Base-by-base conservation (phyloP, 2,329 filamentous ascomycete species). In the Microcera coccophila region DNA sequence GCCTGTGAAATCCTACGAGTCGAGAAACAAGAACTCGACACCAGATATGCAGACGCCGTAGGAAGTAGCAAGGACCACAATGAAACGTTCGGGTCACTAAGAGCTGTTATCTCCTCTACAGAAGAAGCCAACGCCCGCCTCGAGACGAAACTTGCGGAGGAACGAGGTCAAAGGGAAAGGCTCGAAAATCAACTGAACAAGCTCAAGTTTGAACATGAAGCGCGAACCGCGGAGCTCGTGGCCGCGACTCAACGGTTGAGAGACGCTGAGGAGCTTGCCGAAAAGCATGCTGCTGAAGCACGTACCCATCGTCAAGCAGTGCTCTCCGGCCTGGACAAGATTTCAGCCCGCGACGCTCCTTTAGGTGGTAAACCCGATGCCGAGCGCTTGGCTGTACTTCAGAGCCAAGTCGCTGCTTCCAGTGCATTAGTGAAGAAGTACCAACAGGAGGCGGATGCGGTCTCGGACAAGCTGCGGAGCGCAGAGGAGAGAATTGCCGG, bases 401-500 rank as follows among this genome's bases (percentile, higher is more conserved):
- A 94, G 62, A 78, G 81, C 34, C 93, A 97, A 62, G 74, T 95
- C 12, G 78, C 84, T 49, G 71, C 84, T 33, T 87, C 91, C 14
- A 94, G 88, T 57, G 75, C 74, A 2, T 71, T 97, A 62, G 89
- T 90, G 20, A 87, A 85, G 64, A 89, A 89, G 59, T 95, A 95
- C 55, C 90, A 96, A 63, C 77, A 84, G 47, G 90, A 94, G 45
- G 91, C 90, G 1, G 89, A 98, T 63, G 70, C 76, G 19, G 90
- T 90, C 3, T 85, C 89, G 0, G 90, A 96, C 60, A 94, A 90
- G 62, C 75, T 98, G 40, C 85, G 93, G 40, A 85, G 85, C 45
- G 93, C 93, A 3, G 94, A 98, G 67, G 94, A 97, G 70, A 84
- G 93, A 32, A 97, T 98, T 63, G 94, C 93, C 4, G 93, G 93